These are phyloP conservation scores for Excoecaria cochinchinensis DNA, from an alignment of 345 rosid species.

Conservation along the genomic window DNA sequence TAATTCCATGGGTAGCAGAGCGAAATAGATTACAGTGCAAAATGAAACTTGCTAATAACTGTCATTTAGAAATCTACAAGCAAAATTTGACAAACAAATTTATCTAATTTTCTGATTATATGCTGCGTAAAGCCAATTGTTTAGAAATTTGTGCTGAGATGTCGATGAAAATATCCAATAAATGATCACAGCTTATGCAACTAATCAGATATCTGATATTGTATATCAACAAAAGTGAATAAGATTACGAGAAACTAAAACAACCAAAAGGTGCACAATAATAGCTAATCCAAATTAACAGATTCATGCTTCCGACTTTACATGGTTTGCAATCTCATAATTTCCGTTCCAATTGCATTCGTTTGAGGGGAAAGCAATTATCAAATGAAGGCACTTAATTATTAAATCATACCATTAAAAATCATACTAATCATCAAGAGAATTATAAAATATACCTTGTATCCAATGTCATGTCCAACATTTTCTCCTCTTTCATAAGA, in stretches of 20 bases:
- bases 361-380: no score
- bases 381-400: neutral
- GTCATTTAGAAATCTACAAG: neutral
- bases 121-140: neutral
- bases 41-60: neutral
- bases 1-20: neutral
- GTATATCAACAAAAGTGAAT: neutral
- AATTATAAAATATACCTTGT: constrained; percentile 56
- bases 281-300: neutral
- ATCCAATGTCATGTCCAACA: constrained; percentile 79
- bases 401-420: neutral
- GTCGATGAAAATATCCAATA: neutral
- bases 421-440: neutral
- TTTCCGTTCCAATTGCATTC: neutral
- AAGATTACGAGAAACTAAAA: neutral
- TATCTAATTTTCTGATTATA: neutral
- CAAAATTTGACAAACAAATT: neutral
- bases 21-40: neutral
- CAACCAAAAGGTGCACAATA: neutral
- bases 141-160: neutral
- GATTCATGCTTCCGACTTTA: neutral
- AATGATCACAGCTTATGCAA: neutral
- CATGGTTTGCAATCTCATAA: neutral
- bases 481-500: constrained; percentile 79
- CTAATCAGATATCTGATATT: neutral